phyloP scores from a whole-genome alignment of 257 asterid genomes.

The Henckelia pumila region DNA sequence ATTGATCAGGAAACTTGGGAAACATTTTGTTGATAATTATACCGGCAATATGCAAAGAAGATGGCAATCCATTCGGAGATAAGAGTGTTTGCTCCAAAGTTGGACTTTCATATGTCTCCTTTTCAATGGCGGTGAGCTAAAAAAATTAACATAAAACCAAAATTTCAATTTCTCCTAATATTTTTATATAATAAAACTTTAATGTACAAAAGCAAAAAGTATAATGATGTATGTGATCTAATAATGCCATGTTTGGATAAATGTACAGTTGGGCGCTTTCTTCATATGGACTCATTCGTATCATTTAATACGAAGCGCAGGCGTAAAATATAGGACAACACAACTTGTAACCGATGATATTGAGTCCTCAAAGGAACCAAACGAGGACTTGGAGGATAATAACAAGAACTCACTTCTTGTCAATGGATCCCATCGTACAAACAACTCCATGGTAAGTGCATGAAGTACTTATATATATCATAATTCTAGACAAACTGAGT shows the following conservation, averaged over 20 bases:
- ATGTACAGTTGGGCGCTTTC: conserved; percentile 68
- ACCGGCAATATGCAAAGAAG: conserved; percentile 76
- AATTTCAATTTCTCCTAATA: too few species aligned
- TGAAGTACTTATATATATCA: background rate
- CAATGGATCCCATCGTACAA: conserved; percentile 15
- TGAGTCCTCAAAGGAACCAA: conserved; percentile 38
- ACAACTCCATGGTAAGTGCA: background rate
- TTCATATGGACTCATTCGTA: conserved; percentile 78
- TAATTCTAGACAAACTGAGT: too few species aligned
- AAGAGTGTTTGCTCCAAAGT: conserved; percentile 39
- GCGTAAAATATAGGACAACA: conserved; percentile 32
- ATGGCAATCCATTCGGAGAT: conserved; percentile 78
- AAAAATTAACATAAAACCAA: too few species aligned
- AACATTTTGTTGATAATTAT: conserved; percentile 64
- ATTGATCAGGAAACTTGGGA: conserved; percentile 68
- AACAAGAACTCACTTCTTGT: conserved; percentile 45
- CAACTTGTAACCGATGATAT: conserved; percentile 26
- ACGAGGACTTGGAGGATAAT: conserved; percentile 54
- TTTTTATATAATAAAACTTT: too few species aligned
- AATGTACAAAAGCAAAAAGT: too few species aligned
- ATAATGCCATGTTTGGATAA: conserved; percentile 8
- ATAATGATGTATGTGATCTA: background rate
- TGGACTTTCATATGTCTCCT: conserved; percentile 76
- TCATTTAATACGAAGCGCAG: conserved; percentile 56
- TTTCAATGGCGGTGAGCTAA: conserved; percentile 91